Conservation (phyloP, 2,329 filamentous ascomycete species). For the Westerdykella ornata region DNA sequence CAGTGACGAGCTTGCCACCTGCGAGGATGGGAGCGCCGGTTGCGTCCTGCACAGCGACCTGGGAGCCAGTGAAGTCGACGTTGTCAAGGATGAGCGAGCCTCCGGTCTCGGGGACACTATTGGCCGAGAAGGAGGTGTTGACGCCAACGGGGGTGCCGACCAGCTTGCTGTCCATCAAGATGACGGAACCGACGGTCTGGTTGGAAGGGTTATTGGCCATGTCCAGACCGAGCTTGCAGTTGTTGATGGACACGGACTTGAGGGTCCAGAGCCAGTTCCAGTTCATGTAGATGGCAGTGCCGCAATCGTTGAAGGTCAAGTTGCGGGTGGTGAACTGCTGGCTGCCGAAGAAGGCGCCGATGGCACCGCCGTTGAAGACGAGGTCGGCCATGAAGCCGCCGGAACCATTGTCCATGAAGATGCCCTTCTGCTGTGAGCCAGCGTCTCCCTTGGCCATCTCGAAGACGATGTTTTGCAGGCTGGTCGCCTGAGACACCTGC, state of each 20-base stretch:
- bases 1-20: constrained; percentile 61
- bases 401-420: constrained; percentile 56
- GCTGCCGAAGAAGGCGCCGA: constrained; percentile 55
- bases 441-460: constrained; percentile 45
- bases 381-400: constrained; percentile 56
- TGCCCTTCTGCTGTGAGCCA: constrained; percentile 49
- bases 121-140: constrained; percentile 67
- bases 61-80: constrained; percentile 70
- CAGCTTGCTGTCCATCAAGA: constrained; percentile 75
- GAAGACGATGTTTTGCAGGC: constrained; percentile 57
- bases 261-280: constrained; percentile 51
- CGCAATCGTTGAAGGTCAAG: constrained; percentile 45
- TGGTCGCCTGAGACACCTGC: constrained; percentile 61
- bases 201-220: constrained; percentile 50
- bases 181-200: constrained; percentile 78
- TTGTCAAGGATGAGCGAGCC: constrained; percentile 83
- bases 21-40: constrained; percentile 57
- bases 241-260: constrained; percentile 42
- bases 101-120: constrained; percentile 61
- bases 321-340: constrained; percentile 56
- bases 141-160: constrained; percentile 70
- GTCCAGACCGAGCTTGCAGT: constrained; percentile 44
- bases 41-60: constrained; percentile 57
- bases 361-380: constrained; percentile 54
- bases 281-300: constrained; percentile 49